Evolutionary conservation across 179 eudicot species (phyloP), one percentile per base, ranked within the genome.

Genomic region (Silene coronaria): DNA sequence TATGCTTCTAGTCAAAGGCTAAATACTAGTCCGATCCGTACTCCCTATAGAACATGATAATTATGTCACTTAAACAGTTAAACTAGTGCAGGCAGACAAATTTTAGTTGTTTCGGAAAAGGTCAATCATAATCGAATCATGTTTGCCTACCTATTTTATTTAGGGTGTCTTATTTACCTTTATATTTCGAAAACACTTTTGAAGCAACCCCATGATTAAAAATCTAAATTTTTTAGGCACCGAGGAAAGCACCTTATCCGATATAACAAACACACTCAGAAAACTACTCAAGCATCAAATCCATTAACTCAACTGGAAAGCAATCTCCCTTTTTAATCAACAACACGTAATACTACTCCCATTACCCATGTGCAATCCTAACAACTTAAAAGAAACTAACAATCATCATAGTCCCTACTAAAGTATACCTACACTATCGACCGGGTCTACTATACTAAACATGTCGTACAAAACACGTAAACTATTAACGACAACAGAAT

Each of bases 301-400:
- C 32, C 17, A 38, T 68, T 34, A 69, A 45, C 72, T 42, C 57
- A 23, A 69, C 9, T 42, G 0, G 11, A 69, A 69, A 69, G 72
- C 59, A 69, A 69, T 45, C 58, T 38, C 22, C 34, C 26, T 69
- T 42, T 69, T 22, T 24, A 69, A 36, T 67, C 32, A 69, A 55
- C 7, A 42, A 23, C 59, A 22, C 11, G 58, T 11, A 69, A 69
- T 22, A 12, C 12, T 45, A n/a, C 57, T 45, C 58, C 23, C 72
- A 69, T 22, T 13, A 24, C 59, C 22, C 70, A 66, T 66, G 70
- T 66, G 72, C 30, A 42, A 23, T 27, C 17, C 26, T 34, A 45
- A 46, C 72, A 23, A 45, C 22, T 55, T 6, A 65, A 30, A 6
- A 65, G 36, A 30, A 1, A 30, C 19, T 36, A 16, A 65, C 46